Evolutionary conservation across 164 flowering plant species (phyloP), one percentile per base, ranked within the genome.

Genomic region (Dillenia suffruticosa): DNA sequence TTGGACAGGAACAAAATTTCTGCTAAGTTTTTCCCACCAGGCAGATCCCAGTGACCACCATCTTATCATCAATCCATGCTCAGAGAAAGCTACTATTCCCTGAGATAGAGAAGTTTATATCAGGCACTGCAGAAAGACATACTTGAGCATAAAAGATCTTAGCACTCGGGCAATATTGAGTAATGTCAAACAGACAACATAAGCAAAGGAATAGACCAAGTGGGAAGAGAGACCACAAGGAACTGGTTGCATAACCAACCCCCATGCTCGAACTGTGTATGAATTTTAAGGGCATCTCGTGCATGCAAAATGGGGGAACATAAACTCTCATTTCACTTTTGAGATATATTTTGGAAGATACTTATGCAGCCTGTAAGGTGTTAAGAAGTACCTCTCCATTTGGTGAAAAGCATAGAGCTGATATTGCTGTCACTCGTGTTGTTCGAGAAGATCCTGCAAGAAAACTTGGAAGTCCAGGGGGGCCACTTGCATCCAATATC

Each of bases 1-100:
- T 50, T 91, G 96, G 8, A 88, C 87, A 67, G 97, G 96, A 66
- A 73, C 81, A 16, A 80, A 67, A 66, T 71, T 94, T 54, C 96
- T 77, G 71, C 87, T 88, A 59, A 94, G 86, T 72, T 88, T 94
- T 77, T 94, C 99, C 97, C 97, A 94, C 97, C 97, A 91, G 19
- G 72, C 92, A 67, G 93, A 83, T 81, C 92, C 97, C 64, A 94
- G 54, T 46, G 99, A 94, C 96, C 99, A 94, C 99, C 99, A 94
- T 75, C 99, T 83, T 66, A 91, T 88, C 91, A 89, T 88, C 79
- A 91, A 71, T 10, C 97, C 99, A 76, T 86, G 82, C 77, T 91
- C 99, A 52, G 97, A 91, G 65, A 94, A 94, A 63, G 99, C 97
- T 59, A 94, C 90, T 59, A 94, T 72, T 13, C 97, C 99, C 99